Conservation (phyloP, 2,329 filamentous ascomycete genomes). For the Thielaviopsis ethacetica region DNA sequence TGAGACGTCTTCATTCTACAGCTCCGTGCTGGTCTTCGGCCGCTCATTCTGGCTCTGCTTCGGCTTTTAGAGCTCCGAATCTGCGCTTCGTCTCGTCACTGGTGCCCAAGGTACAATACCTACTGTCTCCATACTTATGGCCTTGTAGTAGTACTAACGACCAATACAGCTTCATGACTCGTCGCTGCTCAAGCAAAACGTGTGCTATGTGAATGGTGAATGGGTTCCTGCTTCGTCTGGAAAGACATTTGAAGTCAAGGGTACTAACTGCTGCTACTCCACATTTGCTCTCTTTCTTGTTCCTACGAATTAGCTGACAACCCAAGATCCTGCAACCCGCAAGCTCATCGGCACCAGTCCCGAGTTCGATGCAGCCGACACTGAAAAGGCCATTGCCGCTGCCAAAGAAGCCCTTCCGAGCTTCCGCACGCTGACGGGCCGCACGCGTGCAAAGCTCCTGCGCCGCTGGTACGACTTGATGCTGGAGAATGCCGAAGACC, state of each 20-base stretch:
- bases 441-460: slow-evolving; percentile 57
- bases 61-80: not conserved
- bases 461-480: slow-evolving; percentile 71
- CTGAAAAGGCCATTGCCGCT: slow-evolving; percentile 66
- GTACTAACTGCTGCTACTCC: slow-evolving; percentile 22
- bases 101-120: slow-evolving; percentile 13
- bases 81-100: slow-evolving; percentile 1
- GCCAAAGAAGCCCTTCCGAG: slow-evolving; percentile 58
- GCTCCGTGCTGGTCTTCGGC: not conserved
- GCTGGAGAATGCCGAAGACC: slow-evolving; percentile 60
- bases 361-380: slow-evolving; percentile 67
- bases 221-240: slow-evolving; percentile 76
- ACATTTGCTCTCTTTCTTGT: not conserved
- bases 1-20: not conserved
- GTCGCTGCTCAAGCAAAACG: slow-evolving; percentile 68
- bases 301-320: not conserved
- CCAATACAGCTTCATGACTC: slow-evolving; percentile 53
- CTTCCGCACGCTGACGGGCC: slow-evolving; percentile 56
- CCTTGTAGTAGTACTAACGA: not conserved
- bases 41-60: not conserved
- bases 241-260: slow-evolving; percentile 77
- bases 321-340: slow-evolving; percentile 63
- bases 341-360: slow-evolving; percentile 68
- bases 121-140: not conserved
- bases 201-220: slow-evolving; percentile 78